Percentiles rank a stretch among this genome's conserved stretches.
Evolutionary conservation across 139 green algal species (phyloP).

Genomic region (Chlorella ohadii): DNA sequence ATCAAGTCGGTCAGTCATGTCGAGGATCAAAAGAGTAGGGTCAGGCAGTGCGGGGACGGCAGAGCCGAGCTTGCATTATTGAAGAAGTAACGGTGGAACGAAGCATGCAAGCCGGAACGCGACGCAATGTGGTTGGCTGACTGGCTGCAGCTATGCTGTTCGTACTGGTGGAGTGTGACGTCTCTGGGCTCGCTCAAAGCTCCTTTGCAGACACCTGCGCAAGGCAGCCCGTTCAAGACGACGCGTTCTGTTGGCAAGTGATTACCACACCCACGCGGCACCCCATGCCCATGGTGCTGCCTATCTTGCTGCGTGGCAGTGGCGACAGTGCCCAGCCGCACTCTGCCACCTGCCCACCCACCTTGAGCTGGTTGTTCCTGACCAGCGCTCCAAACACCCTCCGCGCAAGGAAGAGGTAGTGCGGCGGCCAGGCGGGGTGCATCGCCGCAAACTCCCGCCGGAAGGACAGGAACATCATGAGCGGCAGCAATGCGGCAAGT

Average conservation of each 20-base stretch:
- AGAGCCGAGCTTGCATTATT: too few species aligned
- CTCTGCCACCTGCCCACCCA: background rate
- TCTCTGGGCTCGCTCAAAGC: background rate
- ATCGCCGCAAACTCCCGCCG: background rate
- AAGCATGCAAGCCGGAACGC: background rate
- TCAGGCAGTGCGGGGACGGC: too few species aligned
- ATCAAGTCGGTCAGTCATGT: too few species aligned
- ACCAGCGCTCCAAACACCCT: constrained; percentile 11
- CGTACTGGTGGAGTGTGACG: background rate
- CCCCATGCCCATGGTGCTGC: too few species aligned
- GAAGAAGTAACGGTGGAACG: too few species aligned
- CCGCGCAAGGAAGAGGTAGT: constrained; percentile 20
- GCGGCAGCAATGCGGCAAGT: constrained; percentile 5
- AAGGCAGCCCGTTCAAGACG: background rate
- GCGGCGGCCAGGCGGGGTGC: constrained; percentile 26
- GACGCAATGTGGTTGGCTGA: too few species aligned
- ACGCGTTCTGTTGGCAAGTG: too few species aligned
- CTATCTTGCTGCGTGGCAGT: too few species aligned
- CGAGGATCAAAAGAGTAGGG: too few species aligned
- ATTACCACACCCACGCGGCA: too few species aligned
- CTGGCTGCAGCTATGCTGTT: background rate
- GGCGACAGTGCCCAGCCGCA: too few species aligned
- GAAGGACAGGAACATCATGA: constrained; percentile 21
- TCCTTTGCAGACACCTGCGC: constrained; percentile 25
- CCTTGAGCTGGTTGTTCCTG: constrained; percentile 14